These are phyloP conservation scores for Solanum etuberosum DNA, from an alignment of 257 asterid genomes.

Conservation along the genomic window DNA sequence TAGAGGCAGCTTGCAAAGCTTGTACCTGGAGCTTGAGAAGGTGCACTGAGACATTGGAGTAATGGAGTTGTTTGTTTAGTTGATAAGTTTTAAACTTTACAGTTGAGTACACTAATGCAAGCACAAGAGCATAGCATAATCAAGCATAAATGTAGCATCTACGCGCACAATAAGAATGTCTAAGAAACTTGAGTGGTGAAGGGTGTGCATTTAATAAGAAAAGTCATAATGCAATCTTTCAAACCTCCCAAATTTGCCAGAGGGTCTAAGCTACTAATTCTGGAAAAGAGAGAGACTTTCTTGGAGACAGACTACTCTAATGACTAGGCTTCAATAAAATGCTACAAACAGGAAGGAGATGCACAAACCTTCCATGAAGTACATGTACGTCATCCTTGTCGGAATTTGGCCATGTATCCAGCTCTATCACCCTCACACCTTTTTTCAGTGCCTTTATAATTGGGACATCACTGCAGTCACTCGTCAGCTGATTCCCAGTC, in stretches of 20 bases:
- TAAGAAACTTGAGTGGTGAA: neutral
- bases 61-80: neutral
- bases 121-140: neutral
- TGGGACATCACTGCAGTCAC: constrained; percentile 82
- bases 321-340: neutral
- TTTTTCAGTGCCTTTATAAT: constrained; percentile 62
- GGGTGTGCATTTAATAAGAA: neutral
- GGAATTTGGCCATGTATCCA: constrained; percentile 81
- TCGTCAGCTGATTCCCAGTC: constrained; percentile 85
- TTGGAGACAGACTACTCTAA: neutral
- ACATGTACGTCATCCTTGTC: constrained; percentile 64
- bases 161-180: neutral
- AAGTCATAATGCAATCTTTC: neutral
- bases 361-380: constrained; percentile 68
- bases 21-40: neutral
- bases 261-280: neutral
- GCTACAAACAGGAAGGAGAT: neutral
- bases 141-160: neutral
- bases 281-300: neutral
- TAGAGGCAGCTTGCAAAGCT: neutral
- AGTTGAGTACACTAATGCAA: neutral
- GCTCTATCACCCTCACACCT: constrained; percentile 81
- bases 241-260: neutral
- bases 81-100: neutral
- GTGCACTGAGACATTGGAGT: neutral